Evolutionary conservation across 139 green algal genomes (phyloP), one percentile per base, ranked within the genome.

Genomic region (Tetradesmus obliquus): DNA sequence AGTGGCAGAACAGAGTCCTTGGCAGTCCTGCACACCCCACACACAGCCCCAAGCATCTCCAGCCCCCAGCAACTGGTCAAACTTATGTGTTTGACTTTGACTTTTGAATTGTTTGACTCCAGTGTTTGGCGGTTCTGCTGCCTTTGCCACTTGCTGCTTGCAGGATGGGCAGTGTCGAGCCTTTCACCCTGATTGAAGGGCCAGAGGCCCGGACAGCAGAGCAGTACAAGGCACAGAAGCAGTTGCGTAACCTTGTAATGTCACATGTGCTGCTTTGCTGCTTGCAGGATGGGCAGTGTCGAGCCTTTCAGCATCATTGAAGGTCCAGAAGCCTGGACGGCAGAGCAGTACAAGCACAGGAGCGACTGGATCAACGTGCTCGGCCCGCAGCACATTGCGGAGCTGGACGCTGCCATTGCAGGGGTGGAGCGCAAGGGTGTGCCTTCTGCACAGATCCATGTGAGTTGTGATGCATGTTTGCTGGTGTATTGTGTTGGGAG

Each of bases 241-340:
- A 9, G 7, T 66, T 2, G 8, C 7, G 7, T 9, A 66, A 7
- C 57, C 6, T 7, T 7, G 7, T 66, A 9, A 9, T 66, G 57
- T 9, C 57, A 22, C 71, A 22, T 7, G 9, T 79, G 17, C 20
- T 79, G 71, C 71, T 22, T 22, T 24, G 20, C 32, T 79, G 71
- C 12, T 58, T 83, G 54, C 90, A 94, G 93, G 74, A 87, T 92
- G 32, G 93, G 92, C 45, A 62, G 24, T 9, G 88, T 94, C 15
- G 90, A 91, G 85, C 94, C 92, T 7, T 95, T 88, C 85, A 96
- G 90, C 5, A 55, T 93, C 3, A 87, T 96, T 17, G 91, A 95
- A 1, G 91, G 91, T 15, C 90, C 91, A 10, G 88, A 92, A 17
- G 94, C 93, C 2, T 96, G 94, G 94, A 79, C 79, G 0, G 86